Evolutionary conservation across 1,284 basidiomycete species (phyloP), one percentile per base, ranked within the genome.

Genomic region (Ceratobasidium sp.): DNA sequence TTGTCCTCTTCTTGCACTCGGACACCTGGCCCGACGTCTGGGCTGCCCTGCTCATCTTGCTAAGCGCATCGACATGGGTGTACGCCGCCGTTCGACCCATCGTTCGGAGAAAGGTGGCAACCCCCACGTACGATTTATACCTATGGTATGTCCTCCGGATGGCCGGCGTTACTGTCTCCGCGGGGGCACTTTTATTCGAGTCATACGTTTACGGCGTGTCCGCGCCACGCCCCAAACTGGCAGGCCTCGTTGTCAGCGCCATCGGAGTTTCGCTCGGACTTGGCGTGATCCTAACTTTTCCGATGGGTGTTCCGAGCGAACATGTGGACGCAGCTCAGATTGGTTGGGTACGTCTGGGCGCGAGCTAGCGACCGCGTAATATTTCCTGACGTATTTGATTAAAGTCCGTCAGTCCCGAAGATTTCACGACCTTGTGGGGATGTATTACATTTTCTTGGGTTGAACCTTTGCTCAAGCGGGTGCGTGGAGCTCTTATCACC

Each of bases 401-500:
- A 52, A 84, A 38, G 74, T 83, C 87, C 23, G 81, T 91, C 55
- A 87, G 89, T 0, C 90, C 90, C 0, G 95, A 97, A 83, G 94
- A 96, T 82, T 91, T 92, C 80, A 92, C 93, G 3, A 88, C 90
- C 0, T 86, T 96, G 0, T 91, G 88, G 85, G 88, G 90, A 6
- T 96, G 94, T 93, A 85, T 93, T n/a, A 91, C 92, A 0, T 96
- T 96, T 85, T 85, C 82, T 38, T 96, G 95, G 95, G 87, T 96
- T 62, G 88, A 89, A 78, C 90, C 91, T 0, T 86, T 96, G 30
- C 88, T 96, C 78, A 82, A 85, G 71, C 85, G 83, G 35, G 88
- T 88, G 1, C 33, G 77, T 48, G 14, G 20, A 48, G 2, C 14
- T 23, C 35, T 55, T n/a, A 4, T 44, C 14, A 27, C 54, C 33